Evolutionary conservation across 2,329 filamentous ascomycete species (phyloP), one percentile per base, ranked within the genome.

Genomic region (Cytospora piceicola): DNA sequence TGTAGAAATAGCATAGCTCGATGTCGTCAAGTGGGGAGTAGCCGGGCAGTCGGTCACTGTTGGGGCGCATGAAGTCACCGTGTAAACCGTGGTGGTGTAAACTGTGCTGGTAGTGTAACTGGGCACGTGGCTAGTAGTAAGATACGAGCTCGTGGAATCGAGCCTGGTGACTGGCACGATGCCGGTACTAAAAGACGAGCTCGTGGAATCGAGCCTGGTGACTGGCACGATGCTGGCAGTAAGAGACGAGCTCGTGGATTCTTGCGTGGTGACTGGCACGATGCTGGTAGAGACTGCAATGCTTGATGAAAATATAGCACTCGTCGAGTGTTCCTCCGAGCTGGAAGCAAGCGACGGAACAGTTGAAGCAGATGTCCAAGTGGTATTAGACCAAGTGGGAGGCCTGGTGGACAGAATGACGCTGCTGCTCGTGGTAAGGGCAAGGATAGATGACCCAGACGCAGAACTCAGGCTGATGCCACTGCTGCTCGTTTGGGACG

Each of bases 11-110:
- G 75, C 64, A 51, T 78, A 73, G n/a, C 70, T 68, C 36, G 75
- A 70, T 9, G 76, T 78, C 15, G 73, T 73, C 51, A 76, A 70
- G 34, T 71, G 84, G 86, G 67, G 79, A 80, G 78, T 78, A 84
- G 73, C 85, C 73, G 51, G 77, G 71, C 78, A 80, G 75, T 78
- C 71, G 39, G 71, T 73, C 4, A 80, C 74, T 20, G 72, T 72
- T 20, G 84, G 77, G 57, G 79, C 80, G 75, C 85, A 88, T 51
- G 81, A 82, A 72, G 82, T 86, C 75, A 87, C 78, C 69, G 85
- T 88, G 68, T 83, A 79, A 68, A 85, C 72, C 17, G 69, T 69
- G 22, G 77, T 80, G 59, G 75, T 76, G 72, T 75, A 80, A 61
- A 81, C 73, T n/a, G 77, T 78, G 62, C 76, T 79, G 32, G 77